Conservation (phyloP, 441 rosid species). For the Aleurites moluccanus region DNA sequence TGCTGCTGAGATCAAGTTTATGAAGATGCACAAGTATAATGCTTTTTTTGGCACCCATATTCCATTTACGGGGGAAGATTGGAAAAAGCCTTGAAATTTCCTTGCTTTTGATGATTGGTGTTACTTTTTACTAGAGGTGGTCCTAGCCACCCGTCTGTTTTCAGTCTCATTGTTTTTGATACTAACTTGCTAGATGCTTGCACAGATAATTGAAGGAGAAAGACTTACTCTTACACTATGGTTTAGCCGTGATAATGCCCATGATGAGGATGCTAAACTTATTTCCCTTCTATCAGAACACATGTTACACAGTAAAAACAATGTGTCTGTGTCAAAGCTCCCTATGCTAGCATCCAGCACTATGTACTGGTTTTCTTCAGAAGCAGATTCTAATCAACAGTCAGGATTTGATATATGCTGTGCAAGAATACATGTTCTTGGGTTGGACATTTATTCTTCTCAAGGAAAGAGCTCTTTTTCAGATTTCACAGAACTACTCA, state of each 20-base stretch:
- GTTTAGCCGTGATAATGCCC: slow-evolving; percentile 83
- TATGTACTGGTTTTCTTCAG: slow-evolving; percentile 78
- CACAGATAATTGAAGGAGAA: slow-evolving; percentile 76
- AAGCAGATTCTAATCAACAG: slow-evolving; percentile 39
- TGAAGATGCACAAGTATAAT: not conserved
- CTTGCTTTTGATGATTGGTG: not conserved
- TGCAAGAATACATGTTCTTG: slow-evolving; percentile 62
- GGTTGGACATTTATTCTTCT: slow-evolving; percentile 47
- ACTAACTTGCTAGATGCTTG: slow-evolving; percentile 17
- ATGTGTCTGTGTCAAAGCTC: slow-evolving; percentile 25
- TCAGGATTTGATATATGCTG: slow-evolving; percentile 62
- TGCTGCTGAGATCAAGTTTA: not conserved
- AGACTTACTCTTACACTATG: slow-evolving; percentile 84
- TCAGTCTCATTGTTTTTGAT: not conserved
- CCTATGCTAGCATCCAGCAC: slow-evolving; percentile 66
- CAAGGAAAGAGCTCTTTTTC: slow-evolving; percentile 26
- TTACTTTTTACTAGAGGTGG: not conserved
- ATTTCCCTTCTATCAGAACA: slow-evolving; percentile 55
- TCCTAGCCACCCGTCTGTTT: not conserved
- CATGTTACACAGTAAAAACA: slow-evolving; percentile 15
- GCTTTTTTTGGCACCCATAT: not conserved
- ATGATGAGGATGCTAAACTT: slow-evolving; percentile 82
- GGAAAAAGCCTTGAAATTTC: not conserved
- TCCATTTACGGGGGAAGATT: not conserved
- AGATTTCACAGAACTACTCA: slow-evolving; percentile 48